Conservation (phyloP, 2,329 filamentous ascomycete species). For the Magnaporthales sp. region DNA sequence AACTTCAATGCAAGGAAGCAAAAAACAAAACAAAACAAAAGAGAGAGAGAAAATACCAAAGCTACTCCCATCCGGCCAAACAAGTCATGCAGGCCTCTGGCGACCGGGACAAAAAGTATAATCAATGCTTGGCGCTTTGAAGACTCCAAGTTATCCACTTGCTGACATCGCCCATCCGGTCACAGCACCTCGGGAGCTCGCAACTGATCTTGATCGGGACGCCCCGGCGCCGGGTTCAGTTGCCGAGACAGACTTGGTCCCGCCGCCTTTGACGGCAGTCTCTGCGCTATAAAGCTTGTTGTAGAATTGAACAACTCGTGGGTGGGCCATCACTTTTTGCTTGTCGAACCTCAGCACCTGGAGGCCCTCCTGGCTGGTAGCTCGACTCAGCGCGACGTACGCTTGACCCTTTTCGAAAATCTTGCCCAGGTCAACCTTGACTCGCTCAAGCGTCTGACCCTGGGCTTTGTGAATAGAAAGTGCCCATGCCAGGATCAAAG, state of each 20-base stretch:
- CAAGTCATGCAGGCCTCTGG: neutral
- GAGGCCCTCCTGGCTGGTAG: conserved; percentile 76
- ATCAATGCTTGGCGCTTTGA: neutral
- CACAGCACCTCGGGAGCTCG: neutral
- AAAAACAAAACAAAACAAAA: neutral
- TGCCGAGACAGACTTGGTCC: neutral
- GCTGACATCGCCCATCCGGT: neutral
- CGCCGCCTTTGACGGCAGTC: conserved; percentile 17
- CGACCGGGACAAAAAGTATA: neutral
- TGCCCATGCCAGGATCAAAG: conserved; percentile 92
- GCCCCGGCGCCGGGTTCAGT: neutral
- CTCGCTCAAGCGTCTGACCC: conserved; percentile 84
- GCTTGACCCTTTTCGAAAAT: conserved; percentile 98
- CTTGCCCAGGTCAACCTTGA: conserved; percentile 85
- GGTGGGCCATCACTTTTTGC: conserved; percentile 88
- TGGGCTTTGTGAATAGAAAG: conserved; percentile 97
- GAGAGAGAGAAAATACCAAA: too few species aligned
- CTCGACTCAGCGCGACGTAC: conserved; percentile 91
- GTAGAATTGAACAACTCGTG: conserved; percentile 80
- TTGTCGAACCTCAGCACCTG: conserved; percentile 86
- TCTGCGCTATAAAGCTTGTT: conserved; percentile 69
- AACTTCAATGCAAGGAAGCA: neutral
- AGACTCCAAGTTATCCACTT: neutral
- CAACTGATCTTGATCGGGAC: neutral
- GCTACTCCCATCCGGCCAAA: neutral